Evolutionary conservation across 1,284 basidiomycete species (phyloP).

Genomic region (Pholiota adiposa): DNA sequence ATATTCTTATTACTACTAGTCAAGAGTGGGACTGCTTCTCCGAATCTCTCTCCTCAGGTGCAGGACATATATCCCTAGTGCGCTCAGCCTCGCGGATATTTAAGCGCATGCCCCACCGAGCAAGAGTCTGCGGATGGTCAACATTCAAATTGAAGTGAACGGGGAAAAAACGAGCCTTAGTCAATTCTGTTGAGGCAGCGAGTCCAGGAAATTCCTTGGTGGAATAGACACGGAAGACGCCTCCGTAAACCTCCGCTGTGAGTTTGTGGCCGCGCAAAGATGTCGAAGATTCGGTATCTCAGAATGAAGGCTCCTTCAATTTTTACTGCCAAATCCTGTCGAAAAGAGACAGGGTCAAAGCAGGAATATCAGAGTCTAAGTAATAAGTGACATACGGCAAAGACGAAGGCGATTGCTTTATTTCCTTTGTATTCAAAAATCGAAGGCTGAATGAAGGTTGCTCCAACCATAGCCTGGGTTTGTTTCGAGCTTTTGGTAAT

Average conservation of each 20-base stretch:
- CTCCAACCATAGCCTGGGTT: conserved; percentile 61
- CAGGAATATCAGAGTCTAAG: background rate
- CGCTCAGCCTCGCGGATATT: conserved; percentile 12
- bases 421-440: conserved; percentile 61
- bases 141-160: background rate
- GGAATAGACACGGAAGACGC: conserved; percentile 71
- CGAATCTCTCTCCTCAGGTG: background rate
- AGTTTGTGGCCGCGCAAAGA: conserved; percentile 48
- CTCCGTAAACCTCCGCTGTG: conserved; percentile 74
- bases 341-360: conserved; percentile 5
- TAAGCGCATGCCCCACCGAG: conserved; percentile 9
- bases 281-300: conserved; percentile 70
- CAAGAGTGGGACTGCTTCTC: conserved; percentile 1
- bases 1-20: background rate
- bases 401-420: conserved; percentile 71
- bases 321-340: conserved; percentile 69
- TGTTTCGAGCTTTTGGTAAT: conserved; percentile 55
- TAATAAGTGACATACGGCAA: conserved; percentile 55
- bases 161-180: conserved; percentile 54
- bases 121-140: background rate
- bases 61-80: background rate
- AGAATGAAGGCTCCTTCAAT: conserved; percentile 68
- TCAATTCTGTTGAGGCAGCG: conserved; percentile 71
- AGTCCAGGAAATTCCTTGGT: conserved; percentile 83
- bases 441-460: conserved; percentile 66